Evolutionary conservation across 805 yeast genomes (phyloP).

Genomic region (Saccharomycopsis selenospora): DNA sequence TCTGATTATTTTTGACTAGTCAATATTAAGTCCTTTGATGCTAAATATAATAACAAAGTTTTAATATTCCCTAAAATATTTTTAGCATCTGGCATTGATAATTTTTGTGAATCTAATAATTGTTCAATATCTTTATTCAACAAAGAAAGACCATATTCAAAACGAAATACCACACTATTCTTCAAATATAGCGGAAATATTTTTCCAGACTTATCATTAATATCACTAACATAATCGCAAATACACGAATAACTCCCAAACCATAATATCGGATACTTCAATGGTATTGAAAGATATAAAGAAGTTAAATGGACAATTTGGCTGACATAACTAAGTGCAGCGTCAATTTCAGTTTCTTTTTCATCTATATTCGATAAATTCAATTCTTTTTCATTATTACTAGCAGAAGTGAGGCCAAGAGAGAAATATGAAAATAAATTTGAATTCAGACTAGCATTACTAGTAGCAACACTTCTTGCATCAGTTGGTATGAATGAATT

Average conservation of each 20-base stretch:
- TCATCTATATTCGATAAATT: conserved; percentile 24
- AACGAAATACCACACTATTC: conserved; percentile 36
- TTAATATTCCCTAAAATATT: conserved; percentile 33
- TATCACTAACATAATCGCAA: conserved; percentile 39
- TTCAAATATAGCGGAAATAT: conserved; percentile 46
- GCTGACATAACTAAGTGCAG: conserved; percentile 42
- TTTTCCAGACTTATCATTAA: conserved; percentile 30
- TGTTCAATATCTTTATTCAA: conserved; percentile 44
- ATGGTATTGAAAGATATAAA: conserved; percentile 35
- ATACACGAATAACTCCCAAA: conserved; percentile 44
- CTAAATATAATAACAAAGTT: conserved; percentile 19
- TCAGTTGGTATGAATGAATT: neutral
- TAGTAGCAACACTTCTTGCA: conserved; percentile 10
- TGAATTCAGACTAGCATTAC: conserved; percentile 24
- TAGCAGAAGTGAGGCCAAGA: neutral
- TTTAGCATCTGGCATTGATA: conserved; percentile 29
- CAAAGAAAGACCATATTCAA: conserved; percentile 43
- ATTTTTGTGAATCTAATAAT: conserved; percentile 27
- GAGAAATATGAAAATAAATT: conserved; percentile 14
- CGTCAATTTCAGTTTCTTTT: conserved; percentile 37
- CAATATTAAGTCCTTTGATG: conserved; percentile 15
- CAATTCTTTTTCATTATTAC: conserved; percentile 8
- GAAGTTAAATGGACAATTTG: conserved; percentile 37
- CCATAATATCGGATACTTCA: conserved; percentile 43
- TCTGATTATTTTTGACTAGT: too few relatives aligned